Percentiles rank a stretch among this genome's conserved stretches.
Conservation (phyloP, 1,284 basidiomycete species). For the Cutaneotrichosporon sp. region DNA sequence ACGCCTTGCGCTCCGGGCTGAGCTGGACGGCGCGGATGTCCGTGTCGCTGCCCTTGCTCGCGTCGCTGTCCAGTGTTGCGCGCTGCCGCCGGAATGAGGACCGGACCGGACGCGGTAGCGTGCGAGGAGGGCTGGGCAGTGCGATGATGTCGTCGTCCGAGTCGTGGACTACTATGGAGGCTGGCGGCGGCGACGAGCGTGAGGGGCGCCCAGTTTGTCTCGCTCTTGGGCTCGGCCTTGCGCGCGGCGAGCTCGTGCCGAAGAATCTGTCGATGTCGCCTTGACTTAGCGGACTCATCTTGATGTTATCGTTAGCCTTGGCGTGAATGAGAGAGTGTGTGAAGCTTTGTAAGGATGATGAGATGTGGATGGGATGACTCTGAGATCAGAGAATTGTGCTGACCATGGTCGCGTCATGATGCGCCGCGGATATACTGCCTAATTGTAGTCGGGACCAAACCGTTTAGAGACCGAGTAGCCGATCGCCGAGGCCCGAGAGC, state of each 20-base stretch:
- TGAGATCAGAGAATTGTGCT: no score
- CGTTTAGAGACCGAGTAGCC: no score
- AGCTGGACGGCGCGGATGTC: not conserved
- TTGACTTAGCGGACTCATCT: slow-evolving; percentile 1
- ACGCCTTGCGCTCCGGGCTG: not conserved
- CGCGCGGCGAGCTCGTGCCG: not conserved
- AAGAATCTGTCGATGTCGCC: slow-evolving; percentile 1
- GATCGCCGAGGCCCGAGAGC: no score
- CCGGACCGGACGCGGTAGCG: not conserved
- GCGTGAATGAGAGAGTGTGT: no score
- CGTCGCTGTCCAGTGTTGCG: not conserved
- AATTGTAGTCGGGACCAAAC: no score
- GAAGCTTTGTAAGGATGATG: no score
- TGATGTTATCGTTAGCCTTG: no score
- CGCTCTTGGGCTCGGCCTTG: not conserved
- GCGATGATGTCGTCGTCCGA: not conserved
- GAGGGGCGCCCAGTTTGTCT: not conserved
- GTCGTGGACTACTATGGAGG: not conserved
- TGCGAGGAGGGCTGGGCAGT: not conserved
- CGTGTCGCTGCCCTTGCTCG: not conserved
- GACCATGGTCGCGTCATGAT: no score
- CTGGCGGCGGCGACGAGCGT: not conserved
- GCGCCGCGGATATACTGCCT: no score
- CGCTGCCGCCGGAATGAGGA: not conserved
- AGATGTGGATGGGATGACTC: no score